Conservation (phyloP, 768 basidiomycete genomes). For the Crepidotus variabilis region DNA sequence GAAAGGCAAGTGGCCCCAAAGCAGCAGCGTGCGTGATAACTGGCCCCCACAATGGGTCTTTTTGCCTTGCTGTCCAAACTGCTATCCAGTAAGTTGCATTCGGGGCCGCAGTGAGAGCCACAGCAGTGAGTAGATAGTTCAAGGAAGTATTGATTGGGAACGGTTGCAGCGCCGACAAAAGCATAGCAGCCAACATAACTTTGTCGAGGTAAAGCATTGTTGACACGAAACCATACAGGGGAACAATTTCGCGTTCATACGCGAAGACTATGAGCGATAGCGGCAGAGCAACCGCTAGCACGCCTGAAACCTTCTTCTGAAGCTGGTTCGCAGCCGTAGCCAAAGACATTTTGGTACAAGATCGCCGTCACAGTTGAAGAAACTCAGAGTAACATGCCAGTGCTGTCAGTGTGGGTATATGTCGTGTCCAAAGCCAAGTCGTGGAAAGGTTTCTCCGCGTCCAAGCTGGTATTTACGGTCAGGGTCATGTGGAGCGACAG, state of each 20-base stretch:
- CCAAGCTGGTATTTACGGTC: conserved; percentile 20
- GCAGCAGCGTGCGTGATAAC: conserved; percentile 53
- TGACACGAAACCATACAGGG: conserved; percentile 63
- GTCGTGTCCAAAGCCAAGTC: neutral
- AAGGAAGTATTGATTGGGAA: conserved; percentile 27
- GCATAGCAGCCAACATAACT: conserved; percentile 28
- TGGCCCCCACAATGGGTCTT: conserved; percentile 53
- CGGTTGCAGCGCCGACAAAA: conserved; percentile 37
- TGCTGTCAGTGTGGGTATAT: neutral
- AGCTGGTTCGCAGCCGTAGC: neutral
- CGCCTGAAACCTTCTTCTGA: conserved; percentile 9
- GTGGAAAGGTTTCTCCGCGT: neutral
- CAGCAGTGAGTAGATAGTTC: conserved; percentile 33
- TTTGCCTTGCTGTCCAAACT: conserved; percentile 51
- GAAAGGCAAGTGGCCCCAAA: conserved; percentile 52
- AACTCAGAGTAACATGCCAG: neutral
- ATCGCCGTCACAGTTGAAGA: neutral
- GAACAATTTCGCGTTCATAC: conserved; percentile 62
- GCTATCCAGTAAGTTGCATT: conserved; percentile 67
- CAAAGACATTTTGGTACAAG: neutral
- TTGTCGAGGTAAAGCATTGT: conserved; percentile 46
- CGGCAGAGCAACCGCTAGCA: conserved; percentile 17
- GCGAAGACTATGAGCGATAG: conserved; percentile 58
- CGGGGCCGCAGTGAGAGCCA: conserved; percentile 45
- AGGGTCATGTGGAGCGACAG: conserved; percentile 59